Base-by-base conservation (phyloP, 2,329 filamentous ascomycete species). In the Sphaerostilbella broomeana region DNA sequence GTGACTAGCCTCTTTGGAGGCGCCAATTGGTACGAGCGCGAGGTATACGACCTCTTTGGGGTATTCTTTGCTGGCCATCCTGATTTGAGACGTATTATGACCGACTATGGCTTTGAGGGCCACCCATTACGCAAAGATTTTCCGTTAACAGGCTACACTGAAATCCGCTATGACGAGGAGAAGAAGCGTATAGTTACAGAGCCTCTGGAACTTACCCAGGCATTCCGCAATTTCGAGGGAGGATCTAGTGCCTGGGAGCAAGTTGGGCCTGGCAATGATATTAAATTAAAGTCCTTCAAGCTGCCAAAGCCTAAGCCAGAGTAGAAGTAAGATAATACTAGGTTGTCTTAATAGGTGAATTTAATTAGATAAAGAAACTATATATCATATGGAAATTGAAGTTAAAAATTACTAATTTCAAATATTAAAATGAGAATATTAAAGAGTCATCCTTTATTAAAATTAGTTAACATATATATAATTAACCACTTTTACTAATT, bases 181-280 rank as follows among this genome's bases (percentile, higher is more conserved):
- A 98, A 95, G 85, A 98, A 98, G 80, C 80, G 92, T 47, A 95
- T 98, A 60, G 90, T 98, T 45, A 90, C 94, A 21, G 94, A 98
- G 73, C 92, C 94, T 27, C 73, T 98, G 35, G 92, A 98, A 72
- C 77, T 98, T 65, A 97, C 92, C 11, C 92, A 98, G 68, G 92
- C 94, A 6, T 98, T 94, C 80, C 81, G 92, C 54, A 97, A 98
- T 71, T 98, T 98, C 59, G 89, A 95, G 68, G 88, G 89, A 46
- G 87, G 88, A 41, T 80, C 79, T 32, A 79, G 81, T 49, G 75
- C 75, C 11, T 81, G 77, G 78, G 78, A 81, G 69, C 78, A 74
- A 50, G 65, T 82, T 47, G 77, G 75, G 44, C 50, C 75, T 47
- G 90, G 90, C 53, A 65, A 79, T 40, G 79, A 95, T 64, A 76